Conservation (phyloP, 1,284 basidiomycete species). For the Rhodotorula glutinis region DNA sequence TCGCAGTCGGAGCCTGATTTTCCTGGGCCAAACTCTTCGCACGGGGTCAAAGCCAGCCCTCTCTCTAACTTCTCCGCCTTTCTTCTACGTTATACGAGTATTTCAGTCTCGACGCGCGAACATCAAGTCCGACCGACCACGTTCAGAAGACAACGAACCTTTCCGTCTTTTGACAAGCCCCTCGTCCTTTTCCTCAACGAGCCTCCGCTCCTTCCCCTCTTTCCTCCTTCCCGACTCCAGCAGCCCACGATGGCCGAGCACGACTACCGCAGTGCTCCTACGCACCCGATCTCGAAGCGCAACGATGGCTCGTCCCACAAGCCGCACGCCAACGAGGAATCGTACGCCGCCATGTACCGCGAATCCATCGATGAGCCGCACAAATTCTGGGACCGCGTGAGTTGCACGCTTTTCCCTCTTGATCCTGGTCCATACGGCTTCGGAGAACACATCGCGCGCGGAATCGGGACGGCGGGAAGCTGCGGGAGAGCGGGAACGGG, state of each 20-base stretch:
- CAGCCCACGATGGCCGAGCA: background rate
- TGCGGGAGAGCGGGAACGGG: too few species aligned
- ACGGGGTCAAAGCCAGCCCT: too few species aligned
- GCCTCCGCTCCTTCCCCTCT: background rate
- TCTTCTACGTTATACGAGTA: too few species aligned
- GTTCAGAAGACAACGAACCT: too few species aligned
- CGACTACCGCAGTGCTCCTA: conserved; percentile 9
- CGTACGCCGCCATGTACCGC: conserved; percentile 47
- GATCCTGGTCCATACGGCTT: too few species aligned
- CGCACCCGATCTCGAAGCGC: conserved; percentile 32
- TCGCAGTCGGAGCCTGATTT: too few species aligned
- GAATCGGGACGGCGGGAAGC: background rate
- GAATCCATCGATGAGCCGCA: conserved; percentile 60
- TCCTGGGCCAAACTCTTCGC: too few species aligned
- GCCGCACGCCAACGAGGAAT: conserved; percentile 68
- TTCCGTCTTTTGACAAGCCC: background rate
- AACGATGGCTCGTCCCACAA: conserved; percentile 21
- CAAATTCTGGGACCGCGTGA: conserved; percentile 80
- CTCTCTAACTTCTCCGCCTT: too few species aligned
- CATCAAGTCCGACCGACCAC: too few species aligned
- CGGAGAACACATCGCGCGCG: background rate
- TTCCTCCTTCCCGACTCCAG: background rate
- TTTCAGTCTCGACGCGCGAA: too few species aligned
- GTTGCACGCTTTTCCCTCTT: conserved; percentile 40
- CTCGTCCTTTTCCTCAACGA: background rate